A percentile compares a stretch with the other conserved stretches of the same genome.
phyloP scores from a whole-genome alignment of 768 basidiomycete species.

The Pleurotus ostreatus region DNA sequence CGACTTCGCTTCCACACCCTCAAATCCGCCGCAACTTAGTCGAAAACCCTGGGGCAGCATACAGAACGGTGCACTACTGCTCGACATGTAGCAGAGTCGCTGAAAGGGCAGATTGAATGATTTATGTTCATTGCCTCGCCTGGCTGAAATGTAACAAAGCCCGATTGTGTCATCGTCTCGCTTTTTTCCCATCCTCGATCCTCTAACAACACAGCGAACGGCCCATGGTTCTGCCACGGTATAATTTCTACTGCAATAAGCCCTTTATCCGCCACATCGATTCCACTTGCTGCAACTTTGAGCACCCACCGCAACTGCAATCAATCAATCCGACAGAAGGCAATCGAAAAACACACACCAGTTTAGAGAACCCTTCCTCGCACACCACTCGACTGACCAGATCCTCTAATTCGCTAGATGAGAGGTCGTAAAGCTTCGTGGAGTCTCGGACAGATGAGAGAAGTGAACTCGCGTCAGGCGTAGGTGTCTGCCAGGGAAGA shows the following conservation, averaged over 20 bases:
- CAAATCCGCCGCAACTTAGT: too few species aligned
- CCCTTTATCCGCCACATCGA: conserved; percentile 3
- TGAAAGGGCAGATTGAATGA: not conserved
- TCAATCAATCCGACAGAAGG: not conserved
- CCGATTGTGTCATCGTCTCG: not conserved
- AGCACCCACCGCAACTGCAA: not conserved
- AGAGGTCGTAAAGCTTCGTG: not conserved
- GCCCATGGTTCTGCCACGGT: too few species aligned
- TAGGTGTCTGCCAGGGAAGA: not conserved
- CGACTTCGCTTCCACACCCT: too few species aligned
- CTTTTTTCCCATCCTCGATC: too few species aligned
- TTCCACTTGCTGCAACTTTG: not conserved
- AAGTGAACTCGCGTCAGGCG: not conserved
- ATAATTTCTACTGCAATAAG: not conserved
- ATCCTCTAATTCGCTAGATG: conserved; percentile 1
- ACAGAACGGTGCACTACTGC: too few species aligned
- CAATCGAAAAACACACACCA: not conserved
- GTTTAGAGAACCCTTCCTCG: conserved; percentile 3
- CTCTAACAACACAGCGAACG: not conserved
- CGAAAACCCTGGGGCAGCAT: too few species aligned
- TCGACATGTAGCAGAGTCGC: not conserved
- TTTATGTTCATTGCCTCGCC: not conserved
- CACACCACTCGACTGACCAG: conserved; percentile 3
- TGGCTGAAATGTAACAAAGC: not conserved
- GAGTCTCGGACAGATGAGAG: not conserved